A percentile compares a stretch with the other conserved stretches of the same genome.
Evolutionary conservation across 1,139 yeast species (phyloP).

Genomic region (Yamadazyma aaseri): DNA sequence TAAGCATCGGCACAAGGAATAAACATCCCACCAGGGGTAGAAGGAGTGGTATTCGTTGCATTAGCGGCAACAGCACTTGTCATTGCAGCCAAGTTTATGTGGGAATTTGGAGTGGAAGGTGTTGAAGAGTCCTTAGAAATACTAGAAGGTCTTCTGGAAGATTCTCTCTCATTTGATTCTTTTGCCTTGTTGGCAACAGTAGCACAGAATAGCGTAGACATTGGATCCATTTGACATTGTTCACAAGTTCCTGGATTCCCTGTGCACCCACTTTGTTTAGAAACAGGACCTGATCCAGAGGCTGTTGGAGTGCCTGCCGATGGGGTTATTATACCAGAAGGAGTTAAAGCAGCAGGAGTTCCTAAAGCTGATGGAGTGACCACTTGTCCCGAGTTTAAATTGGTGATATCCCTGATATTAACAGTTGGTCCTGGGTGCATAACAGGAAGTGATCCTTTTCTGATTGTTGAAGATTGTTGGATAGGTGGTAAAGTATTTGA

Average conservation of each 20-base stretch:
- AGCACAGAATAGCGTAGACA: constrained; percentile 85
- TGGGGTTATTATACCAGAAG: constrained; percentile 18
- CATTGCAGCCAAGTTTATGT: constrained; percentile 1
- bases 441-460: constrained; percentile 50
- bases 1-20: constrained; percentile 90
- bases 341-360: constrained; percentile 12
- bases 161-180: constrained; percentile 16
- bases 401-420: constrained; percentile 46
- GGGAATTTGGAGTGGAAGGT: constrained; percentile 12
- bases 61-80: constrained; percentile 3
- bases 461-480: constrained; percentile 24
- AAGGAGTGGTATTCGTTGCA: constrained; percentile 14
- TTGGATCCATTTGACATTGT: constrained; percentile 83
- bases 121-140: constrained; percentile 16
- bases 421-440: constrained; percentile 68
- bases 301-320: constrained; percentile 13
- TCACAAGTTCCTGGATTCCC: constrained; percentile 87
- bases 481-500: constrained; percentile 36
- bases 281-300: constrained; percentile 18
- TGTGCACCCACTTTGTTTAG: constrained; percentile 54
- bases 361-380: constrained; percentile 19
- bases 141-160: constrained; percentile 11
- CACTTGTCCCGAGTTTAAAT: constrained; percentile 43
- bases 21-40: constrained; percentile 41
- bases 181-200: constrained; percentile 65